Base-by-base conservation (phyloP, 1,139 yeast genomes). In the Lodderomyces orthopsilosis region DNA sequence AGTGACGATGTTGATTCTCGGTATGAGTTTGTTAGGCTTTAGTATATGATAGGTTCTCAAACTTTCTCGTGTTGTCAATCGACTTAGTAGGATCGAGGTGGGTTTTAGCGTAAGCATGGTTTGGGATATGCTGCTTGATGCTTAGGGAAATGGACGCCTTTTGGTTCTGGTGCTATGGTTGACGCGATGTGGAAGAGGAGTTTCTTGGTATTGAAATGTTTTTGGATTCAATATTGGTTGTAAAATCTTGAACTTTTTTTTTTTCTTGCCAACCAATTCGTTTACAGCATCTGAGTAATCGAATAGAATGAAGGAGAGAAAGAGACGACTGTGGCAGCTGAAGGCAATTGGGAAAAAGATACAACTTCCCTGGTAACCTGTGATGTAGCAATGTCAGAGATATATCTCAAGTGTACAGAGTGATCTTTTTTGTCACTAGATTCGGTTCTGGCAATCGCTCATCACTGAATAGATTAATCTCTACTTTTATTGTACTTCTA, bases 91-190 rank as follows among this genome's bases (percentile, higher is more conserved):
- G 34, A 30, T 19, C 12, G 34, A 15, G 4, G 34, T 15, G 7
- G 34, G 34, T 30, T 30, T 30, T 30, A 30, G 34, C 19, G 15
- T n/a, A 10, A 30, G 34, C 34, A 30, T 30, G 12, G 34, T 4
- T 30, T 19, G 6, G n/a, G 15, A 5, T 6, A 8, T 24, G 27
- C 10, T 10, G 9, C n/a, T 7, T 7, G n/a, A n/a, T n/a, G n/a
- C n/a, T n/a, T n/a, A 21, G 23, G 23, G 23, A 8, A 21, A 21
- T 21, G 23, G 23, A n/a, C n/a, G n/a, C n/a, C 23, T 21, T 21
- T 8, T 21, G 8, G 23, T 21, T 21, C 23, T 21, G n/a, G n/a
- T n/a, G n/a, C n/a, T n/a, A n/a, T n/a, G n/a, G n/a, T n/a, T n/a
- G n/a, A n/a, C n/a, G n/a, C n/a, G n/a, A n/a, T n/a, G n/a, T n/a